phyloP scores from a whole-genome alignment of 306 rosid species.

The Cucurbita maxima region DNA sequence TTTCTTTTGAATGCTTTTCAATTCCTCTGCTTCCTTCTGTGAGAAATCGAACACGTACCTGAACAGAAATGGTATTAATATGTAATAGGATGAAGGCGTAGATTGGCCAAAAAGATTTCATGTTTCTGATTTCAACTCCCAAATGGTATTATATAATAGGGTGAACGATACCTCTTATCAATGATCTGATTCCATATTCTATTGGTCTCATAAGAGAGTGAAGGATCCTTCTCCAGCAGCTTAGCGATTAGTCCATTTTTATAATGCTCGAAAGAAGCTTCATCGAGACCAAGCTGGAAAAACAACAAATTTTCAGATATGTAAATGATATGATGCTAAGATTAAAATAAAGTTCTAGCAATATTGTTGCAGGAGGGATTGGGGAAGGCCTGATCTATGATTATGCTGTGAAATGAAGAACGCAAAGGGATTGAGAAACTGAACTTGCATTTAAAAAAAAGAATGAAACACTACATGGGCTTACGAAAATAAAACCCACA shows the following conservation, averaged over 20 bases:
- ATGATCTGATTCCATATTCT: constrained; percentile 70
- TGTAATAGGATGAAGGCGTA: too few relatives aligned
- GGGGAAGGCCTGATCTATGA: not conserved
- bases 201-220: constrained; percentile 64
- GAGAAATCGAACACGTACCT: constrained; percentile 70
- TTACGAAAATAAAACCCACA: not conserved
- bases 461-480: not conserved
- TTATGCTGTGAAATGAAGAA: not conserved
- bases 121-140: too few relatives aligned
- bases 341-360: not conserved
- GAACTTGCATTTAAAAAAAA: not conserved
- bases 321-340: not conserved
- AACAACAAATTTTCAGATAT: constrained; percentile 8
- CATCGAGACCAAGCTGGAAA: constrained; percentile 66
- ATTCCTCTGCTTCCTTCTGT: constrained; percentile 68
- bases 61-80: constrained; percentile 5
- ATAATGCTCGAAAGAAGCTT: constrained; percentile 56
- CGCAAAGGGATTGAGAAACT: not conserved
- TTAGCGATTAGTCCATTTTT: constrained; percentile 61
- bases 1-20: constrained; percentile 37
- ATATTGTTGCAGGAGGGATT: not conserved
- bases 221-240: constrained; percentile 91
- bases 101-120: too few relatives aligned
- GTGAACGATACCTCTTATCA: constrained; percentile 44
- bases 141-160: too few relatives aligned